Evolutionary conservation across 441 rosid species (phyloP), one percentile per base, ranked within the genome.

Genomic region (Jatropha multifida): DNA sequence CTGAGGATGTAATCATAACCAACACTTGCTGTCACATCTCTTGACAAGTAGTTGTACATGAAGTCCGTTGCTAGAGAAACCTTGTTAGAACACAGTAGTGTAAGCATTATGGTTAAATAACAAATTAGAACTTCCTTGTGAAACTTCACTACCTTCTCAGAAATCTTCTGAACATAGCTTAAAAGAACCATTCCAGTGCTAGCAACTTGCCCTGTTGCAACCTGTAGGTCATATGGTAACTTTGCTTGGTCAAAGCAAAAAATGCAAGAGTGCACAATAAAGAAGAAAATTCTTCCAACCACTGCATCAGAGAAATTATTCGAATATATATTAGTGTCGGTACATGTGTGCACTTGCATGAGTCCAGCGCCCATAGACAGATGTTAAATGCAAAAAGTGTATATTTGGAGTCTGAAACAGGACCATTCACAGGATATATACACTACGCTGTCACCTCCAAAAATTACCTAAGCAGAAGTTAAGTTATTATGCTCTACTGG

Each of bases 1-100:
- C 99, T 81, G 58, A 95, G 94, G 68, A 92, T 85, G 89, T 93
- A 95, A 87, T 95, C 99, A 77, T 95, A 95, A 60, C 98, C 99
- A 44, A 86, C 90, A 85, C 95, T 95, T 73, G 97, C 85, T 46
- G 96, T 88, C 52, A 85, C 97, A 61, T 95, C 99, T 83, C 79
- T 87, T 82, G 97, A 88, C 86, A 91, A 69, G 85, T 84, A 90
- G 86, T 94, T 94, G 88, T 86, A 94, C 94, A 89, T 85, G 79
- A 93, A 83, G 74, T 95, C 99, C 15, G 98, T 80, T 9, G 97
- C 99, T 38, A 95, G 88, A 65, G 97, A 90, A 77, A 95, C 99
- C 99, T 95, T 77, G 17, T 72, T 18, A 81, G 72, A 80, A 74
- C 41, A 74, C 68, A 75, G 17, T 5, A 12, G 55, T 12, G 49